These are phyloP conservation scores for Phoma herbarum DNA, from an alignment of 2,329 filamentous ascomycete species.

Conservation along the genomic window DNA sequence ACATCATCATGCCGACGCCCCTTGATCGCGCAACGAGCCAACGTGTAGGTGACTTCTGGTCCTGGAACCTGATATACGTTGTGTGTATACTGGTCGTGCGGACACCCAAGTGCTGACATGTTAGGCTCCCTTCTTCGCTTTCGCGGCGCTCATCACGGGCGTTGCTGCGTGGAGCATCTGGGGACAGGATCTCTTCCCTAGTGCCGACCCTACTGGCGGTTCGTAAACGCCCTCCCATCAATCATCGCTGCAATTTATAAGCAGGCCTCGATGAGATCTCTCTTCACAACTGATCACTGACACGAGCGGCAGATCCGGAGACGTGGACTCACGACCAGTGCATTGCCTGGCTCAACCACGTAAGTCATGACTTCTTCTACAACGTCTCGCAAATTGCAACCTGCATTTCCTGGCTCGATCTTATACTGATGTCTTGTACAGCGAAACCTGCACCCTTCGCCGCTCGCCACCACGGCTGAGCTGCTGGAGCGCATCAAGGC, in stretches of 20 bases:
- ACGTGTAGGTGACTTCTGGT: constrained; percentile 47
- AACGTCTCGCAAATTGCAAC: neutral
- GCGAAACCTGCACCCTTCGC: constrained; percentile 70
- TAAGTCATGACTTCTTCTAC: constrained; percentile 66
- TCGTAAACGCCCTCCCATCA: too few relatives aligned
- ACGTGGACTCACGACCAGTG: constrained; percentile 84
- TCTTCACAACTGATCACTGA: constrained; percentile 13
- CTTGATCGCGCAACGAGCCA: constrained; percentile 59
- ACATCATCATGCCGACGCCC: constrained; percentile 57
- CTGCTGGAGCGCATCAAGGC: constrained; percentile 74
- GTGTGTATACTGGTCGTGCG: constrained; percentile 24
- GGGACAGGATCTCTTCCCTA: constrained; percentile 84
- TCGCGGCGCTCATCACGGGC: constrained; percentile 81
- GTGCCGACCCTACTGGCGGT: constrained; percentile 81
- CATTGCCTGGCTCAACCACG: constrained; percentile 79
- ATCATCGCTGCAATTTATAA: too few relatives aligned
- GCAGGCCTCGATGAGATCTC: too few relatives aligned
- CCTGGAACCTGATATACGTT: constrained; percentile 36
- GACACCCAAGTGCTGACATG: constrained; percentile 10
- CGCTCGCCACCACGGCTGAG: constrained; percentile 68
- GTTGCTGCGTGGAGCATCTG: constrained; percentile 86
- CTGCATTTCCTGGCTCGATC: neutral
- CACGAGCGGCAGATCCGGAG: constrained; percentile 62
- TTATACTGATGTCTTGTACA: too few relatives aligned
- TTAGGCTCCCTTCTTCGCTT: constrained; percentile 57